Conservation (phyloP, 768 basidiomycete species). For the Calocybe cyanea region DNA sequence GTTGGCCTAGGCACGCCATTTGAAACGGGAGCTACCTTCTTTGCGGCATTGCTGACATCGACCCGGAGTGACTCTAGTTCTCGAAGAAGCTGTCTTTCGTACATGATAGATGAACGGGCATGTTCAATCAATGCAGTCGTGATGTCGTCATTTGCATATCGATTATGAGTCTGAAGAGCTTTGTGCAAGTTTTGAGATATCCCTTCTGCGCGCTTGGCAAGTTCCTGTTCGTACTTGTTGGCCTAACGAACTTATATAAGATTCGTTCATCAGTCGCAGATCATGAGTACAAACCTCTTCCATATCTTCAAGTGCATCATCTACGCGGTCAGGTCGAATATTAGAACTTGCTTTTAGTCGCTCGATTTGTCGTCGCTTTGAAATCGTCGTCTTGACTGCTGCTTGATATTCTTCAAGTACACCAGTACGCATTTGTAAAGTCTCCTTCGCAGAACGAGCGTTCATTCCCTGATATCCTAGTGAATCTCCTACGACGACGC, state of each 20-base stretch:
- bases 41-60: slow-evolving; percentile 68
- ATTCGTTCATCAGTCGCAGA: slow-evolving; percentile 1
- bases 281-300: slow-evolving; percentile 63
- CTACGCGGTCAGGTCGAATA: slow-evolving; percentile 81
- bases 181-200: slow-evolving; percentile 93
- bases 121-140: slow-evolving; percentile 90
- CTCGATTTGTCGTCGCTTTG: slow-evolving; percentile 89
- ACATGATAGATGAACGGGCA: slow-evolving; percentile 86
- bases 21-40: slow-evolving; percentile 47
- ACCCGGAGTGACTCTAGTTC: slow-evolving; percentile 83
- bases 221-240: slow-evolving; percentile 80
- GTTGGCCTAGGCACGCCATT: slow-evolving; percentile 59
- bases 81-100: slow-evolving; percentile 82
- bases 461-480: slow-evolving; percentile 96
- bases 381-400: slow-evolving; percentile 90
- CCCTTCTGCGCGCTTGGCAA: slow-evolving; percentile 83
- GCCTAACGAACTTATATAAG: slow-evolving; percentile 50
- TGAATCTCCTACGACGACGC: slow-evolving; percentile 93
- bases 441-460: slow-evolving; percentile 95
- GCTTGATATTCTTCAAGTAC: slow-evolving; percentile 93
- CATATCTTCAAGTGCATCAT: slow-evolving; percentile 88
- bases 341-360: slow-evolving; percentile 81
- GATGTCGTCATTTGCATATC: slow-evolving; percentile 87
- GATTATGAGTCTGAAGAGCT: slow-evolving; percentile 80
- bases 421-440: slow-evolving; percentile 81